Percentiles rank a stretch among this genome's conserved stretches.
These are phyloP conservation scores for Penicillium fimorum DNA, from an alignment of 495 filamentous ascomycete genomes.

Conservation along the genomic window DNA sequence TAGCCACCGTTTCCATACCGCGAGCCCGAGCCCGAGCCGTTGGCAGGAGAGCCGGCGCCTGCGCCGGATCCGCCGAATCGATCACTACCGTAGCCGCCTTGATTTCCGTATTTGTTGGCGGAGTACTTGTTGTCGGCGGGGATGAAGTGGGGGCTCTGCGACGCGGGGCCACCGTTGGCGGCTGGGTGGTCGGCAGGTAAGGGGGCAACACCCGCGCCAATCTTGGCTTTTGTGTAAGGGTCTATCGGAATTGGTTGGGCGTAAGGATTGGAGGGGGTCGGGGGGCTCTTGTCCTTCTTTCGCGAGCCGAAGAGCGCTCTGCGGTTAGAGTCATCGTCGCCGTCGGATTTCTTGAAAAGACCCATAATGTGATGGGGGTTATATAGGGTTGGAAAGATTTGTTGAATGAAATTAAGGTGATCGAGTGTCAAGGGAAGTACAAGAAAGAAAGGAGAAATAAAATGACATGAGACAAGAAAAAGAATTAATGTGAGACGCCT, in stretches of 20 bases:
- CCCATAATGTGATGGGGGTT: constrained; percentile 53
- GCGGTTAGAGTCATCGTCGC: constrained; percentile 57
- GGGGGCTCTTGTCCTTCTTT: constrained; percentile 59
- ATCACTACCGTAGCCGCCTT: constrained; percentile 63
- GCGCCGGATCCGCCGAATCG: constrained; percentile 50
- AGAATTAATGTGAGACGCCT: constrained; percentile 12
- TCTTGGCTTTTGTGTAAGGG: constrained; percentile 63
- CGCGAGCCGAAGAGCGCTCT: constrained; percentile 58
- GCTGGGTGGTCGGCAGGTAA: constrained; percentile 38
- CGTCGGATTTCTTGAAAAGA: constrained; percentile 62
- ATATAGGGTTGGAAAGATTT: constrained; percentile 11
- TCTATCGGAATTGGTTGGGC: constrained; percentile 60
- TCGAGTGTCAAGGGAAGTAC: neutral
- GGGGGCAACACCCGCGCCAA: constrained; percentile 43
- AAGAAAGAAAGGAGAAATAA: constrained; percentile 6
- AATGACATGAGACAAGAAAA: constrained; percentile 12
- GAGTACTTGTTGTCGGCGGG: constrained; percentile 50
- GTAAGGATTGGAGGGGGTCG: constrained; percentile 60
- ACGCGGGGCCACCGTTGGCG: constrained; percentile 26
- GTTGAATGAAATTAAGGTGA: constrained; percentile 4
- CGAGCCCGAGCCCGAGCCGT: constrained; percentile 24
- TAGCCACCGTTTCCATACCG: constrained; percentile 67
- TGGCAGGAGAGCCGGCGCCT: constrained; percentile 29
- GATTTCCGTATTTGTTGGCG: constrained; percentile 60
- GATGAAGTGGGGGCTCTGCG: constrained; percentile 26